Evolutionary conservation across 2,329 filamentous ascomycete genomes (phyloP).

Genomic region (Ophiognomonia clavigignenti-juglandacearum): DNA sequence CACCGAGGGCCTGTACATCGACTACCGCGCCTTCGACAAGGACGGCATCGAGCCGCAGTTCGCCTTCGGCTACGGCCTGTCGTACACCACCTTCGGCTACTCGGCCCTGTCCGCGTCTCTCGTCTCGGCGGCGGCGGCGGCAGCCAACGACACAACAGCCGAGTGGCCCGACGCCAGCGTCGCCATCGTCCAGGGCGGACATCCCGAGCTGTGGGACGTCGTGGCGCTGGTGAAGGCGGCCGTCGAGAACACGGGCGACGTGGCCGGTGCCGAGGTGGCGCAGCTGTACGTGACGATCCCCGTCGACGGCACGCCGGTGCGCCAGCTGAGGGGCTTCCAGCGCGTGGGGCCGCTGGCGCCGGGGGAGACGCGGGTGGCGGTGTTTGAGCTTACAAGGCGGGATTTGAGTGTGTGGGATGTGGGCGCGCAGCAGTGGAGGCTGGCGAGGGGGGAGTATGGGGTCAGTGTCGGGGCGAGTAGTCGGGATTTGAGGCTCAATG

Average conservation of each 20-base stretch:
- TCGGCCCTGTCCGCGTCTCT: slow-evolving; percentile 33
- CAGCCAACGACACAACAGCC: slow-evolving; percentile 35
- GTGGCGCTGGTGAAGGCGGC: slow-evolving; percentile 33
- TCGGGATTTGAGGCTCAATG: slow-evolving; percentile 36
- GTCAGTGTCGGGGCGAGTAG: slow-evolving; percentile 45
- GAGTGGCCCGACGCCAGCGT: slow-evolving; percentile 36
- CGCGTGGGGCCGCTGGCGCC: slow-evolving; percentile 45
- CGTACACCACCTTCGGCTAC: slow-evolving; percentile 51
- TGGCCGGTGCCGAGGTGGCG: slow-evolving; percentile 40
- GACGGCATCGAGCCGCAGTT: slow-evolving; percentile 44
- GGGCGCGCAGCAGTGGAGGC: slow-evolving; percentile 54
- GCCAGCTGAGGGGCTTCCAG: slow-evolving; percentile 61
- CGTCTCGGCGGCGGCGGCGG: too few species aligned
- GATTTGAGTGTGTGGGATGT: slow-evolving; percentile 66
- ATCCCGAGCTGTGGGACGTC: slow-evolving; percentile 42
- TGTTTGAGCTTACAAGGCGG: slow-evolving; percentile 53
- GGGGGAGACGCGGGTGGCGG: slow-evolving; percentile 37
- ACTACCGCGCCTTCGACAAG: slow-evolving; percentile 51
- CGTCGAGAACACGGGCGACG: slow-evolving; percentile 37
- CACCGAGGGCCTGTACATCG: slow-evolving; percentile 44
- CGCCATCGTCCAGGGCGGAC: slow-evolving; percentile 37
- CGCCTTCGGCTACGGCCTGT: slow-evolving; percentile 53
- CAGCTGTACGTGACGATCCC: slow-evolving; percentile 45
- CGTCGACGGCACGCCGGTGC: slow-evolving; percentile 38
- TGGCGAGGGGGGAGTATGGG: slow-evolving; percentile 39